These are phyloP conservation scores for Eimeria maxima DNA, from an alignment of 169 alveolate genomes.

Conservation along the genomic window DNA sequence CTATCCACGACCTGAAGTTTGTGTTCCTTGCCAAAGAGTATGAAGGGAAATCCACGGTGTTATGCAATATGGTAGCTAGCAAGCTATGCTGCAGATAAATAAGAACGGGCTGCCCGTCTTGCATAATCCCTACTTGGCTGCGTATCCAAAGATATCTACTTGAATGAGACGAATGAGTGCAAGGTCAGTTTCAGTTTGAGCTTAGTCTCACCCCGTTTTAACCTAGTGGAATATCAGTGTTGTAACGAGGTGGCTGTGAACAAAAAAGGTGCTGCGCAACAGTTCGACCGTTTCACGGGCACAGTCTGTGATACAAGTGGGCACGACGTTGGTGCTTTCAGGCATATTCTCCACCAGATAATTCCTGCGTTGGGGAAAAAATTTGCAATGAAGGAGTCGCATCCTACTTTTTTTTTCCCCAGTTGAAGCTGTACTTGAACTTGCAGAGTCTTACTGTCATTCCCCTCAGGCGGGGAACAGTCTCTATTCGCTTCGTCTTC, in stretches of 20 bases:
- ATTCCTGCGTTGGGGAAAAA: neutral
- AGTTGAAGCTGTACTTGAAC: neutral
- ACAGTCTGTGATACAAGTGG: neutral
- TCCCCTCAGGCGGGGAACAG: neutral
- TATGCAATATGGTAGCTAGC: no score
- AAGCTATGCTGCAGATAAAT: neutral
- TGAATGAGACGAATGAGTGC: neutral
- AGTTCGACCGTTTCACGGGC: neutral
- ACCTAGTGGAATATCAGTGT: neutral
- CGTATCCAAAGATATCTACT: neutral
- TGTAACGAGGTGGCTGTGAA: neutral
- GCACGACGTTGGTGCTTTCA: neutral
- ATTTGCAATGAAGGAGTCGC: neutral
- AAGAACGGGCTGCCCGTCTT: neutral
- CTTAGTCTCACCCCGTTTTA: neutral
- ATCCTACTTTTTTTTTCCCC: neutral
- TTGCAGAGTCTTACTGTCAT: neutral
- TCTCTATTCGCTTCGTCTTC: neutral
- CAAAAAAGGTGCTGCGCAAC: neutral
- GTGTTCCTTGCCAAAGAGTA: neutral
- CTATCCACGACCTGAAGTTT: neutral
- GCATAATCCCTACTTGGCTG: neutral
- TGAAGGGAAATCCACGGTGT: no score
- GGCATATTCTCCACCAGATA: neutral
- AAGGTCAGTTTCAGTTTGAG: neutral